Evolutionary conservation across 179 eudicot genomes (phyloP).

Genomic region (Gypsophila paniculata): DNA sequence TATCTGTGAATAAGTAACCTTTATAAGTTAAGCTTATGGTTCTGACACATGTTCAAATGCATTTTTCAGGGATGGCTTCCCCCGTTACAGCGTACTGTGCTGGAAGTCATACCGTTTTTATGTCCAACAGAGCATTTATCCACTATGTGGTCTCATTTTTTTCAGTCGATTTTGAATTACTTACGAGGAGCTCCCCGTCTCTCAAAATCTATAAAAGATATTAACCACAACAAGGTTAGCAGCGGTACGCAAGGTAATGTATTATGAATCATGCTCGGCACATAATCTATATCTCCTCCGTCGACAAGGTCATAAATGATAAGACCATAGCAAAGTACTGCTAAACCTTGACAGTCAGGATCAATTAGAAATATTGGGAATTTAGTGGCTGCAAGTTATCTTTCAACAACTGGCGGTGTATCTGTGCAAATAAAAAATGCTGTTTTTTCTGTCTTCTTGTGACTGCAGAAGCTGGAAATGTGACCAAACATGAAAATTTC

Average conservation of each 20-base stretch:
- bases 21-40: slow-evolving; percentile 10
- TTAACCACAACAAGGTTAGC: slow-evolving; percentile 28
- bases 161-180: slow-evolving; percentile 54
- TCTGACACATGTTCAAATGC: slow-evolving; percentile 10
- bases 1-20: slow-evolving; percentile 2
- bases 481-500: slow-evolving; percentile 28
- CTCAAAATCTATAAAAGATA: slow-evolving; percentile 39
- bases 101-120: slow-evolving; percentile 70
- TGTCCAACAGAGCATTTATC: slow-evolving; percentile 77
- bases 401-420: not conserved
- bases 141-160: slow-evolving; percentile 74
- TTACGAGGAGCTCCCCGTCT: slow-evolving; percentile 56
- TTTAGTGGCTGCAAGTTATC: slow-evolving; percentile 7
- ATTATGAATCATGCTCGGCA: not conserved
- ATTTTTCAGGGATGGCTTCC: slow-evolving; percentile 73
- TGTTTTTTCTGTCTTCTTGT: slow-evolving; percentile 9
- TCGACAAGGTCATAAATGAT: no score
- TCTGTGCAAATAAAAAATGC: not conserved
- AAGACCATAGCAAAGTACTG: no score
- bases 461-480: slow-evolving; percentile 34
- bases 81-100: slow-evolving; percentile 76
- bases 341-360: no score
- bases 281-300: no score
- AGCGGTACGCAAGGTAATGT: slow-evolving; percentile 37
- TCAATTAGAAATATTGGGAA: not conserved